Evolutionary conservation across 2,329 filamentous ascomycete species (phyloP).

Genomic region (Dryadomyces quercus-mongolicae): DNA sequence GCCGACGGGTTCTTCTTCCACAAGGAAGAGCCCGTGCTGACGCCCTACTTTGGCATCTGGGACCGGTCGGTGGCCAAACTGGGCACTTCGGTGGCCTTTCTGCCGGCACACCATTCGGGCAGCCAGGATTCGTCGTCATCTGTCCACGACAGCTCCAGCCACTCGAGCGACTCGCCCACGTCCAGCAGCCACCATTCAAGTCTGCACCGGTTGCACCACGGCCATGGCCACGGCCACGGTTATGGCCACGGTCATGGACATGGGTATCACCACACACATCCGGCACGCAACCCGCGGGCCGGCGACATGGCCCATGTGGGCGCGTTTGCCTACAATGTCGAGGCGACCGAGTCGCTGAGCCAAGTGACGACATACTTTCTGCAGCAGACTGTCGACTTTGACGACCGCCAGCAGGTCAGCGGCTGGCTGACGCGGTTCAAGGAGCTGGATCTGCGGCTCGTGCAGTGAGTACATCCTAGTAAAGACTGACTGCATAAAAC

Average conservation of each 20-base stretch:
- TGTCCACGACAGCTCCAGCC: background rate
- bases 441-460: slow-evolving; percentile 24
- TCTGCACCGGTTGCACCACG: too few relatives aligned
- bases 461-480: slow-evolving; percentile 16
- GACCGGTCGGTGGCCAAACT: slow-evolving; percentile 18
- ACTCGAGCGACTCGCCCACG: background rate
- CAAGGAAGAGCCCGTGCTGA: slow-evolving; percentile 18
- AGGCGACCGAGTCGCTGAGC: slow-evolving; percentile 24
- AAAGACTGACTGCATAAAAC: background rate
- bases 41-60: slow-evolving; percentile 24
- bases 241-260: too few relatives aligned
- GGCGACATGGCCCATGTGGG: slow-evolving; percentile 19
- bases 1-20: slow-evolving; percentile 20
- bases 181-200: too few relatives aligned
- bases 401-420: slow-evolving; percentile 18
- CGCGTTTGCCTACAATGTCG: slow-evolving; percentile 25
- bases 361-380: slow-evolving; percentile 24
- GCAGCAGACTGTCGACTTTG: slow-evolving; percentile 21
- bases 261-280: background rate
- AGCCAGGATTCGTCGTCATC: background rate
- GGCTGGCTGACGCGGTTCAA: slow-evolving; percentile 28
- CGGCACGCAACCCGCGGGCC: background rate
- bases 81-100: slow-evolving; percentile 15
- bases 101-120: background rate
- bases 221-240: too few relatives aligned